Evolutionary conservation across 805 yeast species (phyloP), one percentile per base, ranked within the genome.

Genomic region (Starmerella scarabaei): DNA sequence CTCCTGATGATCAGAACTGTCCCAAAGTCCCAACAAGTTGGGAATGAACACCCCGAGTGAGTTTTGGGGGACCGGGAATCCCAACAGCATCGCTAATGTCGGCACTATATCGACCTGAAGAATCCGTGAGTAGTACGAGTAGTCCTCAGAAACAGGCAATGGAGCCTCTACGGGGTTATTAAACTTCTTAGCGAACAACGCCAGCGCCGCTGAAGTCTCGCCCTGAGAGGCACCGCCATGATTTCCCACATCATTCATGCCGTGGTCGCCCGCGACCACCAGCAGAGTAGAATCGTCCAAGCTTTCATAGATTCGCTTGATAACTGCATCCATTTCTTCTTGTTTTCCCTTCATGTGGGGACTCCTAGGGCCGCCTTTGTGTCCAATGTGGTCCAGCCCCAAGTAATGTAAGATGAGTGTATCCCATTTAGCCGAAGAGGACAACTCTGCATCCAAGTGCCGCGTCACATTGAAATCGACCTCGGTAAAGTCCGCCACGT

Each of bases 371-470:
- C 99, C 99, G 33, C 94, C 93, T 56, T 85, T 88, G 58, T 91
- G 99, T 2, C 99, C 99, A 52, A 91, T 91, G 57, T 91, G 99
- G 56, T 91, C 99, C 21, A 91, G 64, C 0, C 99, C 99, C 16
- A 91, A 63, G 53, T 88, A 91, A 57, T 91, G 99, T 29, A 91
- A 62, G 30, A 91, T 78, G 45, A 91, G 62, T 4, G 77, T 79
- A 55, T 91, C 95, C 97, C 97, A 91, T 3, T 61, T 47, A 0
- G 49, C 31, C 16, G 57, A 48, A 2, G 55, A 53, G 11, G 16
- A 3, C 21, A 88, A 57, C 48, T 83, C 82, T 5, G 56, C 49
- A 30, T 72, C 77, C 23, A 91, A 57, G 58, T 91, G 96, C 36
- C 96, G 67, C 0, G 97, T 86, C 3, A 91, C 98, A 51, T 91